Evolutionary conservation across 257 asterid species (phyloP), one percentile per base, ranked within the genome.

Genomic region (Forsythia viridissima): DNA sequence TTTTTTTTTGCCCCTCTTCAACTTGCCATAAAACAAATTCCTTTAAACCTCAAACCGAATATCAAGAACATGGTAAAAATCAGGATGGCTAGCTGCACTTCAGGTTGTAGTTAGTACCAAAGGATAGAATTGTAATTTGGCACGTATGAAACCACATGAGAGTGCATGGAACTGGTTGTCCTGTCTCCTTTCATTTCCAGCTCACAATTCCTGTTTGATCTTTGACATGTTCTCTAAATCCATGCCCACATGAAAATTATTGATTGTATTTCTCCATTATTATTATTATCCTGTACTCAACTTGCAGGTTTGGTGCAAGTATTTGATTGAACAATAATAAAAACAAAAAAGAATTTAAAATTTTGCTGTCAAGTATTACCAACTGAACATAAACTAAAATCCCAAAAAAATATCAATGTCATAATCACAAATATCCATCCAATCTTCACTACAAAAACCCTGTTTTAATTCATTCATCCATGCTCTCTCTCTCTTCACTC

Each of bases 211-310:
- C 84, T 87, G 86, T 63, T 83, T 86, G 83, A 87, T 72, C 76
- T 73, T 76, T 84, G 92, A 88, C 88, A 87, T 81, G 79, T 78
- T 86, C 81, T 88, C 68, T 76, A 74, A 84, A 85, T 79, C 76
- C 87, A 88, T 76, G 82, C 91, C 88, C 90, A 86, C 94, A 76
- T 88, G 89, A 71, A 85, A 74, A 87, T 84, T 82, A 77, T 70
- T 70, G 66, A 74, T 46, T 38, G 20, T 39, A 70, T 51, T 67
- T 44, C 72, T 74, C 20, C 71, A 87, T 85, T 77, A 77, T 85
- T 72, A 80, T 81, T 68, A 20, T 38, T 59, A 72, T 75, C 68
- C 80, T 38, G 80, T 84, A 74, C 80, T 70, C 78, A 81, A 74
- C 81, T 20, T 67, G 8, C 13, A 52, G 5, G 3, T 59, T 59